Evolutionary conservation across 495 filamentous ascomycete genomes (phyloP), one percentile per base, ranked within the genome.

Genomic region (Aspergillus homomorphus): DNA sequence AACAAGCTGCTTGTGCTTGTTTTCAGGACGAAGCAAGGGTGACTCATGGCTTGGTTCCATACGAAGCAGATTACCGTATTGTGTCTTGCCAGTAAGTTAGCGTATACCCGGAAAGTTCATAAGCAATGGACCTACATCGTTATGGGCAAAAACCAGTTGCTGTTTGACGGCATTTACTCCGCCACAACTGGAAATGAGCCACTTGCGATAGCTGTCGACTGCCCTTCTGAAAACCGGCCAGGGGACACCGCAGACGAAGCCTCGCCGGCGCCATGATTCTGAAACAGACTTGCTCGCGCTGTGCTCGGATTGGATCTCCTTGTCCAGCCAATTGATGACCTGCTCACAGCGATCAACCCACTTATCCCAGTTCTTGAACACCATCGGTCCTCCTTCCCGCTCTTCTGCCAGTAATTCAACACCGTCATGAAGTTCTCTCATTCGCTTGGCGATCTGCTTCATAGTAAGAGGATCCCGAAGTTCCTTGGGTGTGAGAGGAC

Each of bases 21-120:
- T 96, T 42, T 87, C 83, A 0, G 94, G 95, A 30, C 89, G 82
- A 8, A 97, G 85, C 20, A 98, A 81, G 1, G 95, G 95, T 0
- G 92, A 97, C 62, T 95, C 83, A 45, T 88, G 87, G 51, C 83
- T 81, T 4, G 95, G 92, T 48, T 88, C 82, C 63, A 97, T 78
- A n/a, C 94, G 88, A 24, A 99, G 84, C 51, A 99, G 90, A 66
- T 99, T 99, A 54, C 94, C 94, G 68, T 98, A 98, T 86, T 99
- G 94, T 22, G 94, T 96, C 89, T 96, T 56, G 20, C 52, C 9
- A 42, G 45, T 49, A 19, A 58, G 64, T 70, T 38, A 73, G 54
- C 24, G 53, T 54, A 0, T 22, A 19, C 42, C 15, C 7, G 24
- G n/a, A 24, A 19, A 6, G 5, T 38, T 5, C 7, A 38, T 7